phyloP scores from a whole-genome alignment of 257 asterid species.

The Paraleonurus japonicus region DNA sequence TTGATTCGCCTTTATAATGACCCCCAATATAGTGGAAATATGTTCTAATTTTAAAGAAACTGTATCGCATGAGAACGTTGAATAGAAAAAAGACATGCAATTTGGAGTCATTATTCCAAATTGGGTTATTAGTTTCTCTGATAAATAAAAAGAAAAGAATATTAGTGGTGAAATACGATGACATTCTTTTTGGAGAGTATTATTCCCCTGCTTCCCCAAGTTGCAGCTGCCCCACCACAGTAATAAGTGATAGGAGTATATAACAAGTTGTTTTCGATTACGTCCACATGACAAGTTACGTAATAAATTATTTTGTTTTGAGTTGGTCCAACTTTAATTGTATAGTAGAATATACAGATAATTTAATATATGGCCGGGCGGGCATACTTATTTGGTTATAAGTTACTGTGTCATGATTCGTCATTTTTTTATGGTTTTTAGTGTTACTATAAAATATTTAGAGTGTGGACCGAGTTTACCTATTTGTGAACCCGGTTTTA shows the following conservation, averaged over 20 bases:
- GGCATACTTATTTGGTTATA: neutral
- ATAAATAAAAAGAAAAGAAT: neutral
- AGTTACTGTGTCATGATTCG: no score
- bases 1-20: no score
- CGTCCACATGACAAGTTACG: conserved; percentile 22
- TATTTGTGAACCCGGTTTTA: no score
- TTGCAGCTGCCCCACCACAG: neutral
- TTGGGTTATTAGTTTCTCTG: neutral
- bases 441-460: no score
- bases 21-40: no score
- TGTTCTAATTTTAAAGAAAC: no score
- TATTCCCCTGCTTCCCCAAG: conserved; percentile 4
- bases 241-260: neutral
- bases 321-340: neutral
- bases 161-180: neutral
- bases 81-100: no score
- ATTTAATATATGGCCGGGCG: neutral
- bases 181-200: neutral
- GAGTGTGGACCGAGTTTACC: no score
- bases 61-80: no score
- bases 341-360: neutral
- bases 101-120: no score
- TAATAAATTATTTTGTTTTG: neutral
- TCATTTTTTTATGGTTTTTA: no score
- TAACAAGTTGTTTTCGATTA: conserved; percentile 12